Evolutionary conservation across 2,329 filamentous ascomycete genomes (phyloP).

Genomic region (Trichoderma sp.): DNA sequence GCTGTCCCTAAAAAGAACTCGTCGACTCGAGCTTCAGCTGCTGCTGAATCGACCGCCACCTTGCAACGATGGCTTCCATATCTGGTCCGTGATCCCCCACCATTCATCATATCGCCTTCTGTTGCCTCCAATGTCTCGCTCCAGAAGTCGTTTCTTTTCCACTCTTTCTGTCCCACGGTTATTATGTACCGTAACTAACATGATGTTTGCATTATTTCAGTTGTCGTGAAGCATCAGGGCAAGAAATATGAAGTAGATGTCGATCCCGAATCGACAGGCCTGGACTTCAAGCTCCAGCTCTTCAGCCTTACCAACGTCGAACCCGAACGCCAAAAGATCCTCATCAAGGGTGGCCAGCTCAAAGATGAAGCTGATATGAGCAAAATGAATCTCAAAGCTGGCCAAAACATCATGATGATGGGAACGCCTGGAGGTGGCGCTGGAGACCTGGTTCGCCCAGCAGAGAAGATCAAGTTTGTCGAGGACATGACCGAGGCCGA

Average conservation of each 20-base stretch:
- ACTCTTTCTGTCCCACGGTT: not conserved
- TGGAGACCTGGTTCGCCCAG: conserved; percentile 65
- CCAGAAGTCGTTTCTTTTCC: not conserved
- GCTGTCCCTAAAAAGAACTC: not conserved
- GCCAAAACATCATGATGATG: conserved; percentile 93
- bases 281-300: conserved; percentile 93
- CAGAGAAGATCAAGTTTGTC: conserved; percentile 79
- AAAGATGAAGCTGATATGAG: conserved; percentile 91
- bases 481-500: conserved; percentile 98
- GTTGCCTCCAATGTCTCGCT: not conserved
- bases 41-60: not conserved
- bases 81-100: conserved; percentile 43
- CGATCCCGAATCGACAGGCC: conserved; percentile 78
- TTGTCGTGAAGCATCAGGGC: conserved; percentile 91
- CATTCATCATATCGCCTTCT: conserved; percentile 19
- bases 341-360: conserved; percentile 90
- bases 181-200: not conserved
- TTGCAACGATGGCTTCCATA: conserved; percentile 52
- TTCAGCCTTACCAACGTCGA: conserved; percentile 95
- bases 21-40: conserved; percentile 1
- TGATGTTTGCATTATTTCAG: conserved; percentile 43
- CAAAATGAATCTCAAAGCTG: conserved; percentile 79
- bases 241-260: conserved; percentile 95
- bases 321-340: conserved; percentile 91
- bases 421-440: conserved; percentile 74